These are phyloP conservation scores for Dictyophora rubrovolvata DNA, from an alignment of 768 basidiomycete species.

Conservation along the genomic window DNA sequence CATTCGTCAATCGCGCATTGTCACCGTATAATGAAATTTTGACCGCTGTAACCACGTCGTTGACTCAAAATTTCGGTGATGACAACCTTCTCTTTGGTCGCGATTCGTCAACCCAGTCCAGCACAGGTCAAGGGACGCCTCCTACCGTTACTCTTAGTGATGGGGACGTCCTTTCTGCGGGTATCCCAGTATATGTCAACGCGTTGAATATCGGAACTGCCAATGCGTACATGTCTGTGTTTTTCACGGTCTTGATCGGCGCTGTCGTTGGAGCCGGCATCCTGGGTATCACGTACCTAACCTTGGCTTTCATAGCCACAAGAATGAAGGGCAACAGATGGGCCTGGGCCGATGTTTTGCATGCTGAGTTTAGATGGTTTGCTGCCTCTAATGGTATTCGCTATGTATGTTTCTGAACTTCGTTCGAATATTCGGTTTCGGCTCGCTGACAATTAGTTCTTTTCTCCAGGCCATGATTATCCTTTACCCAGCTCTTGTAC, in stretches of 20 bases:
- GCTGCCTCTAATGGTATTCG: constrained; percentile 31
- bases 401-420: constrained; percentile 37
- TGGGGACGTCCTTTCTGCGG: constrained; percentile 62
- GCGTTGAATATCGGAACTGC: constrained; percentile 68
- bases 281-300: constrained; percentile 41
- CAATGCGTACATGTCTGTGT: constrained; percentile 87
- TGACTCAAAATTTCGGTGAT: background rate
- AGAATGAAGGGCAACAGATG: constrained; percentile 12
- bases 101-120: constrained; percentile 5
- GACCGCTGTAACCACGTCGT: constrained; percentile 4
- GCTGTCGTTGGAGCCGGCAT: constrained; percentile 46
- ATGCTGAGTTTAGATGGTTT: constrained; percentile 7
- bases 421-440: background rate
- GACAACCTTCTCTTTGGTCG: background rate
- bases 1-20: constrained; percentile 68
- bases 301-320: constrained; percentile 25
- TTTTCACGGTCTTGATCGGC: constrained; percentile 61
- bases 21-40: constrained; percentile 60
- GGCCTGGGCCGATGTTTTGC: constrained; percentile 17
- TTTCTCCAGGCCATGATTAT: constrained; percentile 46
- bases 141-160: constrained; percentile 45
- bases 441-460: background rate
- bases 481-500: constrained; percentile 61
- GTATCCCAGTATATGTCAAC: constrained; percentile 75
- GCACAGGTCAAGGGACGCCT: constrained; percentile 9